Base-by-base conservation (phyloP, 2,329 filamentous ascomycete species). In the Diaporthe amygdali region DNA sequence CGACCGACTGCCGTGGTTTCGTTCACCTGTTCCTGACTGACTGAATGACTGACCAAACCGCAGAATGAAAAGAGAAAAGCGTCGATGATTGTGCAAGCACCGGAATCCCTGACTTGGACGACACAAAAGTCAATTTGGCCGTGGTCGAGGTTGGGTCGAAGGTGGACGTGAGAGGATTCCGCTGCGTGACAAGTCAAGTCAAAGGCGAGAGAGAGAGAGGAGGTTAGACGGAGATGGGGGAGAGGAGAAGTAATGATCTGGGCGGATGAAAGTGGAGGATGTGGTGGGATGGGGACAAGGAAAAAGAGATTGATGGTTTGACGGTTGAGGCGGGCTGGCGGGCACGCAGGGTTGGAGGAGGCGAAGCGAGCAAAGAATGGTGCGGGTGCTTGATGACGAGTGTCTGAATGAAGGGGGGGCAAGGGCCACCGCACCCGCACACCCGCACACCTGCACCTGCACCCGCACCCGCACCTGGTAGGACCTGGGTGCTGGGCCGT, bases 101-200 rank as follows among this genome's bases (percentile, higher is more conserved):
- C 75, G 56, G 75, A 77, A 79, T 77, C 76, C 77, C 68, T 75
- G 73, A 74, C 74, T 71, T 74, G 75, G 77, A 78, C 80, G 77
- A 80, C 79, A 76, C 81, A 81, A 81, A 82, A 82, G 66, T 77
- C 76, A 82, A 82, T 82, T 80, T 82, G 79, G 79, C 76, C 79
- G 80, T 72, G 75, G 75, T 73, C 67, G 74, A 54, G 70, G 37
- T 27, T 56, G 61, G 61, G 37, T 72, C 52, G 70, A 47, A 34
- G 25, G n/a, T 22, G 32, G 54, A 63, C 30, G 71, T 39, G 59
- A 64, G 49, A 71, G 71, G 63, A 70, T 75, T 69, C 68, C 47
- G 47, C 30, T 67, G 39, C 47, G 47, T 67, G 56, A 70, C 70
- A 71, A 72, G 66, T 66, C 70, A 63, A 67, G 63, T 25, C 44